These are phyloP conservation scores for Aspergillus ochraceus DNA, from an alignment of 2,329 filamentous ascomycete species.

Conservation along the genomic window DNA sequence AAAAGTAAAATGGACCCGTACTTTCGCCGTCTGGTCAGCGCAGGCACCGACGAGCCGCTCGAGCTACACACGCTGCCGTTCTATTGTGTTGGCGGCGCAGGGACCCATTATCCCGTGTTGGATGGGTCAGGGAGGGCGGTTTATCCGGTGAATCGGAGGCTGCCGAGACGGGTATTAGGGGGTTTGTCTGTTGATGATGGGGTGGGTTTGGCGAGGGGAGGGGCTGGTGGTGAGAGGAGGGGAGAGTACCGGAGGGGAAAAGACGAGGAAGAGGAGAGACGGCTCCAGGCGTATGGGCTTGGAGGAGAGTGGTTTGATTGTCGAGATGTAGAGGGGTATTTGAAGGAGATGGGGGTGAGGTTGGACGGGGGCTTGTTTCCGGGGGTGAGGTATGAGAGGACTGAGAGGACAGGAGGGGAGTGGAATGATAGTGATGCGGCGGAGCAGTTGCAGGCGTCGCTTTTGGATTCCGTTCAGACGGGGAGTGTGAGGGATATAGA, in stretches of 20 bases:
- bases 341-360: conserved; percentile 8
- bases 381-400: neutral
- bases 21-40: conserved; percentile 40
- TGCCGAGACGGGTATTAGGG: conserved; percentile 18
- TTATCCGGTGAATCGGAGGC: conserved; percentile 27
- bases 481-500: neutral
- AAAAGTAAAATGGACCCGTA: conserved; percentile 39
- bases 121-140: conserved; percentile 37
- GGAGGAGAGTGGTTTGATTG: conserved; percentile 24
- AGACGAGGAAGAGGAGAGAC: neutral
- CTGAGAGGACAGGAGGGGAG: neutral
- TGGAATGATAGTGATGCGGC: neutral
- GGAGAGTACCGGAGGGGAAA: too few relatives aligned
- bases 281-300: conserved; percentile 15
- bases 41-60: conserved; percentile 50
- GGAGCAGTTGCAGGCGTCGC: neutral
- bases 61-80: conserved; percentile 63
- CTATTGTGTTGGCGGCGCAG: conserved; percentile 66
- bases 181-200: neutral
- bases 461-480: neutral
- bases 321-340: conserved; percentile 22
- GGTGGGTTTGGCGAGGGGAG: neutral
- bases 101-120: conserved; percentile 59
- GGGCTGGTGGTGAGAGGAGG: too few relatives aligned
- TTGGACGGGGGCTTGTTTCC: conserved; percentile 8